phyloP scores from a whole-genome alignment of 306 rosid species.

The Acacia crassicarpa region DNA sequence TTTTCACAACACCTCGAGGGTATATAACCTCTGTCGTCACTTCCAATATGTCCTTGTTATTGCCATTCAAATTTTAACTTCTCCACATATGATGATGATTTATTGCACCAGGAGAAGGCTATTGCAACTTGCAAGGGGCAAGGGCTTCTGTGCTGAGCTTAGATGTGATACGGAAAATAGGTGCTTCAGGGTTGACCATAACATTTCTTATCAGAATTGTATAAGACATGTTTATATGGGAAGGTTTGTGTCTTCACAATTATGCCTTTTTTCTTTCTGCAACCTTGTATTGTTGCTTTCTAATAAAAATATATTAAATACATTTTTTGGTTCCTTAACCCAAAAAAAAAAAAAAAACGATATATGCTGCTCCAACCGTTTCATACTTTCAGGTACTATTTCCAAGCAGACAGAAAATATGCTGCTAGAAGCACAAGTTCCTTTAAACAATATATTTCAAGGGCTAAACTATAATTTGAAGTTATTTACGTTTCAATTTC shows the following conservation, averaged over 20 bases:
- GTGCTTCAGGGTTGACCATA: background rate
- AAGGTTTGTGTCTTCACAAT: background rate
- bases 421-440: background rate
- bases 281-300: background rate
- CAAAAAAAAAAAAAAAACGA: background rate
- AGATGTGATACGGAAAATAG: background rate
- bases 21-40: background rate
- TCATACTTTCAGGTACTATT: background rate
- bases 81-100: background rate
- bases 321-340: background rate
- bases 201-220: background rate
- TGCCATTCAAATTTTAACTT: background rate
- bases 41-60: background rate
- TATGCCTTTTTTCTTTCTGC: background rate
- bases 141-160: background rate
- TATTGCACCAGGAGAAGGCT: background rate
- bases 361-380: background rate
- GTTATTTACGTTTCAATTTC: background rate
- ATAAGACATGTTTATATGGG: background rate
- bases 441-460: background rate
- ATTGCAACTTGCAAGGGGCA: no score
- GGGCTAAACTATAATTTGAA: background rate
- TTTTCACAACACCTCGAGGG: background rate
- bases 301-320: background rate
- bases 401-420: background rate